A percentile compares a stretch with the other conserved stretches of the same genome.
Evolutionary conservation across 352 stramenopile genomes (phyloP).

Genomic region (Phytophthora lateralis): DNA sequence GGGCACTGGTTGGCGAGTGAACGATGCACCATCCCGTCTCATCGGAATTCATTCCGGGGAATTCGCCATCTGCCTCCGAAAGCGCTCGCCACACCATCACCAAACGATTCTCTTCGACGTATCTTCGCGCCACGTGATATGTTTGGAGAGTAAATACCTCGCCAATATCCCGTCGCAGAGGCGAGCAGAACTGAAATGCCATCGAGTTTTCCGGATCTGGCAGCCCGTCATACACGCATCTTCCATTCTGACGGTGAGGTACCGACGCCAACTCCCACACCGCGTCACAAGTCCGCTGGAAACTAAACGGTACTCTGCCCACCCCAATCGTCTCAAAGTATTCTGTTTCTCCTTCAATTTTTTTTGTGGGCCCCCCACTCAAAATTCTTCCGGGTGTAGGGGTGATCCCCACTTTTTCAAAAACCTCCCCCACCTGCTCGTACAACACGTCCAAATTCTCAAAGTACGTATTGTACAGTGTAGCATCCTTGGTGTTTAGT

Average conservation of each 20-base stretch:
- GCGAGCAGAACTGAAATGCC: slow-evolving; percentile 35
- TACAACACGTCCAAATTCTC: slow-evolving; percentile 29
- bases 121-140: slow-evolving; percentile 30
- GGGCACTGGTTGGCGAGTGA: slow-evolving; percentile 1
- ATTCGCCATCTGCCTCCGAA: slow-evolving; percentile 36
- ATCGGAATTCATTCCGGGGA: slow-evolving; percentile 50
- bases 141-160: slow-evolving; percentile 16
- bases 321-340: slow-evolving; percentile 32
- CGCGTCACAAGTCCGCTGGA: slow-evolving; percentile 21
- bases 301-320: slow-evolving; percentile 18
- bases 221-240: slow-evolving; percentile 16
- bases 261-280: slow-evolving; percentile 30
- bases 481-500: slow-evolving; percentile 17
- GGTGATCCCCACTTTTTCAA: slow-evolving; percentile 11
- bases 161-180: slow-evolving; percentile 11
- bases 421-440: slow-evolving; percentile 15
- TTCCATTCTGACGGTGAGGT: slow-evolving; percentile 18
- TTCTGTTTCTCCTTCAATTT: slow-evolving; percentile 15
- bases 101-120: slow-evolving; percentile 43
- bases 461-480: slow-evolving; percentile 35
- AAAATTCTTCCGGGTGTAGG: slow-evolving; percentile 18
- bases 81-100: slow-evolving; percentile 56
- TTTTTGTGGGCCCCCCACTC: slow-evolving; percentile 17
- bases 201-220: slow-evolving; percentile 37
- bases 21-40: slow-evolving; percentile 54